These are phyloP conservation scores for Fusarium avenaceum DNA, from an alignment of 2,329 filamentous ascomycete species.

Conservation along the genomic window DNA sequence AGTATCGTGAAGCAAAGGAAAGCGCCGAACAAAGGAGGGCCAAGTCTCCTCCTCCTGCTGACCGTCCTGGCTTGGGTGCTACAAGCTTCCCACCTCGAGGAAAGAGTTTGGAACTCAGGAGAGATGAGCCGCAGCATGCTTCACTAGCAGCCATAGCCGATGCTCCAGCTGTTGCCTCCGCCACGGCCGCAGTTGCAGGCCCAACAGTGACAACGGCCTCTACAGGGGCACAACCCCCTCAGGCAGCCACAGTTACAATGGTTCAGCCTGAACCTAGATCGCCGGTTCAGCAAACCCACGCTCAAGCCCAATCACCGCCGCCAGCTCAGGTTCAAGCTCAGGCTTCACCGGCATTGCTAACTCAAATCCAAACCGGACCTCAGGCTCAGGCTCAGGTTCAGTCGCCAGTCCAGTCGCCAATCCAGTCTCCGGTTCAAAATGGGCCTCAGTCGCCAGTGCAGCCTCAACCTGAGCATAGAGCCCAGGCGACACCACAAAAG, in stretches of 20 bases:
- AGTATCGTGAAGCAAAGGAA: slow-evolving; percentile 72
- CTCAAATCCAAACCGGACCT: slow-evolving; percentile 5
- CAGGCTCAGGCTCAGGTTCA: slow-evolving; percentile 14
- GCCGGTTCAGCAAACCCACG: slow-evolving; percentile 14
- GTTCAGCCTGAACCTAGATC: slow-evolving; percentile 24
- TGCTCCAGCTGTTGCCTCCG: slow-evolving; percentile 21
- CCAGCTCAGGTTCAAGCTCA: slow-evolving; percentile 10
- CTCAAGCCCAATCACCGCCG: slow-evolving; percentile 10
- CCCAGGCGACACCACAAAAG: slow-evolving; percentile 3
- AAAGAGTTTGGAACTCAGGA: slow-evolving; percentile 64
- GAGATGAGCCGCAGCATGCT: slow-evolving; percentile 49
- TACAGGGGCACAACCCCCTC: slow-evolving; percentile 13
- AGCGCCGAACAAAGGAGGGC: slow-evolving; percentile 67
- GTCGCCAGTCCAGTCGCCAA: not conserved
- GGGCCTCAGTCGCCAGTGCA: slow-evolving; percentile 1
- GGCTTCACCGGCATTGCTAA: not conserved
- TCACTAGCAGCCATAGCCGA: slow-evolving; percentile 28
- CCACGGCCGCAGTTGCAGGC: slow-evolving; percentile 10
- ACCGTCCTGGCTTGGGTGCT: slow-evolving; percentile 47
- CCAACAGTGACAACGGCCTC: slow-evolving; percentile 12
- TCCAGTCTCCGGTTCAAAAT: slow-evolving; percentile 2
- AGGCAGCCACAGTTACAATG: slow-evolving; percentile 26
- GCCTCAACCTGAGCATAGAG: slow-evolving; percentile 3
- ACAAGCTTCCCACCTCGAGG: slow-evolving; percentile 56
- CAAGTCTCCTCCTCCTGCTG: slow-evolving; percentile 68